These are phyloP conservation scores for Cystofilobasidium bisporidii DNA, from an alignment of 768 basidiomycete genomes.

Conservation along the genomic window DNA sequence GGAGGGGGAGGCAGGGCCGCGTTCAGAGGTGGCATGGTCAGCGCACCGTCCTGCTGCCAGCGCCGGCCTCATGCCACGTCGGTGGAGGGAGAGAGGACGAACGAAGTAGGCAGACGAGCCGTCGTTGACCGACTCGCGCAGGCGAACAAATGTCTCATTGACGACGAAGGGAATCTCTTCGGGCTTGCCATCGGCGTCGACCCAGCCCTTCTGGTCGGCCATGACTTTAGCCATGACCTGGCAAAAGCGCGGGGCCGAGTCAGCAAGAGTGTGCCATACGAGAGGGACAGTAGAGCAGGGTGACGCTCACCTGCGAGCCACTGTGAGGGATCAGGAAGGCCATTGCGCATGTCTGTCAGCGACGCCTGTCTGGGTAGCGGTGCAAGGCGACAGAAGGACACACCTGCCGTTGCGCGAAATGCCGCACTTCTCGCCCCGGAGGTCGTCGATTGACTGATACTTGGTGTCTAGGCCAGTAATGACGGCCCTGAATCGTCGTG, in stretches of 20 bases:
- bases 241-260: too few species aligned
- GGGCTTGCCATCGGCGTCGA: conserved; percentile 34
- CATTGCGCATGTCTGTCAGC: background rate
- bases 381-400: conserved; percentile 17
- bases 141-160: conserved; percentile 41
- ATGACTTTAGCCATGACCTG: conserved; percentile 95
- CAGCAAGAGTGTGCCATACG: too few species aligned
- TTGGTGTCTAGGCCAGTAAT: conserved; percentile 67
- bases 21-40: conserved; percentile 27
- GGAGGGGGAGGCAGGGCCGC: background rate
- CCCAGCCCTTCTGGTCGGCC: conserved; percentile 81
- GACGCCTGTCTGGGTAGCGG: too few species aligned
- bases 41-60: too few species aligned
- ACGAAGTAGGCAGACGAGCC: conserved; percentile 50
- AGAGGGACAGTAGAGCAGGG: too few species aligned
- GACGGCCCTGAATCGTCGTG: conserved; percentile 58
- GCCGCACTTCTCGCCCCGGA: conserved; percentile 72
- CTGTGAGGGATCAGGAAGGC: background rate
- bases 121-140: conserved; percentile 79
- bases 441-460: conserved; percentile 60
- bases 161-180: conserved; percentile 46
- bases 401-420: conserved; percentile 82
- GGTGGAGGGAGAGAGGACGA: too few species aligned
- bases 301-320: conserved; percentile 34
- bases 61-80: too few species aligned